A percentile compares a stretch with the other conserved stretches of the same genome.
These are phyloP conservation scores for Fraxinus quadrangulata DNA, from an alignment of 257 asterid genomes.

Conservation along the genomic window DNA sequence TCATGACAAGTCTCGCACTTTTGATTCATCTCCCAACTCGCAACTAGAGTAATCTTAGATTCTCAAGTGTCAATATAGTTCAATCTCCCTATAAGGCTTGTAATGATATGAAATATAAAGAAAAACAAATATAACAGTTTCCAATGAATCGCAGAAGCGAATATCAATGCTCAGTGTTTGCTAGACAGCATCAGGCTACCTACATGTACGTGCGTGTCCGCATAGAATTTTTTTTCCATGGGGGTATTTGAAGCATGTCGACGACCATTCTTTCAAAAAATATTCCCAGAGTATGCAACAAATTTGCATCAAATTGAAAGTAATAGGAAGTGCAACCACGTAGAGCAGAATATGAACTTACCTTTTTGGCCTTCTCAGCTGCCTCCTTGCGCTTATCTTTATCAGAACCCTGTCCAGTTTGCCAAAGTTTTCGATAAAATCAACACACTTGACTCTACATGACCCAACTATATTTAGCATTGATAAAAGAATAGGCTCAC, in stretches of 20 bases:
- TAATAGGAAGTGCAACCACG: background rate
- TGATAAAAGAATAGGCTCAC: slow-evolving; percentile 28
- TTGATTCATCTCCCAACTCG: background rate
- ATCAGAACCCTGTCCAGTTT: slow-evolving; percentile 48
- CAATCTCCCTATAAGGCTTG: background rate
- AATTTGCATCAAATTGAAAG: background rate
- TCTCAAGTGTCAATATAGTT: background rate
- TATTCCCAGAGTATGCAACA: background rate
- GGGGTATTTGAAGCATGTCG: background rate
- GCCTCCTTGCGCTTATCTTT: slow-evolving; percentile 65
- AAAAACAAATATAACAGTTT: background rate
- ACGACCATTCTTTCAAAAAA: background rate
- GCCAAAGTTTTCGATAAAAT: background rate
- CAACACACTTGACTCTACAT: background rate
- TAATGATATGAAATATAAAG: background rate
- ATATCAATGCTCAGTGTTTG: background rate
- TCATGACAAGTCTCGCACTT: background rate
- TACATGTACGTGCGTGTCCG: background rate
- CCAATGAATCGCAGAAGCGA: background rate
- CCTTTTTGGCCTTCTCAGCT: slow-evolving; percentile 67
- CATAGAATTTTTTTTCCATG: background rate
- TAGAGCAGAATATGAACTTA: background rate
- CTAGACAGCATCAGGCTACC: background rate
- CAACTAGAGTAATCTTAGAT: background rate
- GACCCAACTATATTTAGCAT: background rate